These are phyloP conservation scores for Diaporthe aspalathi DNA, from an alignment of 2,329 filamentous ascomycete genomes.

Conservation along the genomic window DNA sequence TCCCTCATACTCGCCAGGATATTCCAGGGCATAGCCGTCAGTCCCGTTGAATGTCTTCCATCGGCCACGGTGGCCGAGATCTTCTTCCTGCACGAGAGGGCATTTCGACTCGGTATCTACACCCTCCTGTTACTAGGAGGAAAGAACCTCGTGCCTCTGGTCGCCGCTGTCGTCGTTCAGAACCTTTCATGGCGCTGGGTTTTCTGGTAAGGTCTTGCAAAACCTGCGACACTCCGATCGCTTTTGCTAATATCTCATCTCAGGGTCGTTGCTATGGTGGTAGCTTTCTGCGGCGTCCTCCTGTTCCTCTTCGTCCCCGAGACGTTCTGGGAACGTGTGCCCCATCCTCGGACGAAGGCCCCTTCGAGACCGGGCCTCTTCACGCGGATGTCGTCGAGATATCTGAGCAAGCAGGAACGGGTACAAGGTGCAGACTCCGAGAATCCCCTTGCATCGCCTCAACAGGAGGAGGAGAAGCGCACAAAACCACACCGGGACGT, in stretches of 20 bases:
- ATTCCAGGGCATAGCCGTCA: conserved; percentile 88
- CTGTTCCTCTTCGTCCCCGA: conserved; percentile 94
- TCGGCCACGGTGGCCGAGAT: conserved; percentile 96
- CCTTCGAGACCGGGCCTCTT: conserved; percentile 54
- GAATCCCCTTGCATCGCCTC: conserved; percentile 20
- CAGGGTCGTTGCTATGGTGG: conserved; percentile 85
- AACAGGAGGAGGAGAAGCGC: not conserved
- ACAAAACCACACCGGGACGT: conserved; percentile 43
- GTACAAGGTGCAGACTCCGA: not conserved
- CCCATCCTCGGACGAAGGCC: conserved; percentile 56
- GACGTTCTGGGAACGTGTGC: conserved; percentile 93
- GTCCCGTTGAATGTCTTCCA: conserved; percentile 90
- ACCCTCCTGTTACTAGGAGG: conserved; percentile 88
- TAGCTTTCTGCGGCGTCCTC: conserved; percentile 75
- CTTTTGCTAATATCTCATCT: conserved; percentile 36
- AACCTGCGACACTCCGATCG: no score
- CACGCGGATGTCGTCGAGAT: conserved; percentile 59
- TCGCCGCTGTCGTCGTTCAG: conserved; percentile 87
- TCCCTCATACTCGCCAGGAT: conserved; percentile 86
- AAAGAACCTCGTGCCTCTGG: conserved; percentile 89
- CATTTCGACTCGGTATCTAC: conserved; percentile 93
- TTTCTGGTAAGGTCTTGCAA: conserved; percentile 72
- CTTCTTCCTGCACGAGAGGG: conserved; percentile 89
- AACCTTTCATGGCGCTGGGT: conserved; percentile 88
- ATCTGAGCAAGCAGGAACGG: conserved; percentile 34